Evolutionary conservation across 1,284 basidiomycete species (phyloP), one percentile per base, ranked within the genome.

Genomic region (Puccinia triticina): DNA sequence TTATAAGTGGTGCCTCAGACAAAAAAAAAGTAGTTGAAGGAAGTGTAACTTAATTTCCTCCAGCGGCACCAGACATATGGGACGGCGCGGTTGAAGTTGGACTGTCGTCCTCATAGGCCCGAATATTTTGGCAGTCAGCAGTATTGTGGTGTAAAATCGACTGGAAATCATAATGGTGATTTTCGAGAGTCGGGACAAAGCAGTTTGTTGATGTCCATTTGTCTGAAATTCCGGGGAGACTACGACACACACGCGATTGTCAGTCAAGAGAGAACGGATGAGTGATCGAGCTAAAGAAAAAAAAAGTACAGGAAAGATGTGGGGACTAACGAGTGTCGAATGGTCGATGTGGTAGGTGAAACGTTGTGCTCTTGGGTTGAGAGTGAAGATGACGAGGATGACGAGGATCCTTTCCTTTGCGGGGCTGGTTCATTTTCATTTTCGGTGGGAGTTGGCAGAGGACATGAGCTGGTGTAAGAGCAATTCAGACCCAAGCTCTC

Each of bases 11-110:
- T 46, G 10, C 23, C 46, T 69, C 12, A 29, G 14, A 46, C 40
- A 46, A 23, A 26, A 61, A 61, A 18, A 46, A 46, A 34, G 26
- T 46, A 69, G 21, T 16, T 29, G 23, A 14, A 69, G 40, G 43
- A 5, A 7, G 46, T 61, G 46, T 71, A 71, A 37, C 26, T 71
- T 71, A 50, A 46, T 50, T 50, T n/a, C n/a, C 48, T 46, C 48
- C 67, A 71, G 40, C 23, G 14, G 76, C 23, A 50, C 76, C 55
- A 46, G 76, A 77, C 26, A 77, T 64, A 34, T 57, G 66, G 37
- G 76, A 77, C 43, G 59, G 34, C 34, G 76, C 55, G 43, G 76
- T 77, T 8, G 76, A 77, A 21, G 64, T 66, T 23, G 76, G 76
- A 50, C 76, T 77, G 29, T 77, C 76, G 50, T 77, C 76, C 26